Evolutionary conservation across 345 rosid species (phyloP).

Genomic region (Eucalyptus cloeziana): DNA sequence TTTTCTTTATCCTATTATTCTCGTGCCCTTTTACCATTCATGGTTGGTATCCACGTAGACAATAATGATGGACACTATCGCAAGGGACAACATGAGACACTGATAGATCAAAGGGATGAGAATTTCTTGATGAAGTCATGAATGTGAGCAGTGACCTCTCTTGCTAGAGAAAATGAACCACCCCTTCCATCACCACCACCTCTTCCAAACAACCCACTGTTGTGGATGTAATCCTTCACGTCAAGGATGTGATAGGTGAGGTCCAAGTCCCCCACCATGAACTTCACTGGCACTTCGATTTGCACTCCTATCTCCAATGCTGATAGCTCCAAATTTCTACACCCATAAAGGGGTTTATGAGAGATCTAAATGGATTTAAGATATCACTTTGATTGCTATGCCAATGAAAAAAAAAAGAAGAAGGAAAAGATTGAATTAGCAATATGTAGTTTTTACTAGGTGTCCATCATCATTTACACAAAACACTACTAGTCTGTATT

Average conservation of each 20-base stretch:
- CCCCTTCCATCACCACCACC: conserved; percentile 72
- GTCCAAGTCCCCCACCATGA: conserved; percentile 70
- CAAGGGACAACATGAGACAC: background rate
- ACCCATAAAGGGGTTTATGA: background rate
- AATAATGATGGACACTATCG: background rate
- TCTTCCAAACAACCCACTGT: conserved; percentile 45
- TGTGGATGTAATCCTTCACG: conserved; percentile 45
- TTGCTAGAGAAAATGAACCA: conserved; percentile 48
- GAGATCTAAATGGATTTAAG: background rate
- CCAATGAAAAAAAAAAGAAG: too few species aligned
- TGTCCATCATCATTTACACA: background rate
- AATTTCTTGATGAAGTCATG: conserved; percentile 55
- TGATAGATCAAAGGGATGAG: background rate
- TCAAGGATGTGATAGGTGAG: conserved; percentile 42
- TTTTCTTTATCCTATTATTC: background rate
- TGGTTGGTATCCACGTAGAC: background rate
- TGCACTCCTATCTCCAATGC: rapidly evolving
- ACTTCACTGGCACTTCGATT: conserved; percentile 42
- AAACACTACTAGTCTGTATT: background rate
- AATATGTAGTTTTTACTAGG: background rate
- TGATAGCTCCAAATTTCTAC: background rate
- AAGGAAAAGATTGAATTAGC: background rate
- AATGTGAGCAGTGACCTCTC: conserved; percentile 60
- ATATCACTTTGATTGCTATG: background rate
- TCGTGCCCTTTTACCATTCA: background rate